Evolutionary conservation across 257 asterid genomes (phyloP).

Genomic region (Paraleonurus japonicus): DNA sequence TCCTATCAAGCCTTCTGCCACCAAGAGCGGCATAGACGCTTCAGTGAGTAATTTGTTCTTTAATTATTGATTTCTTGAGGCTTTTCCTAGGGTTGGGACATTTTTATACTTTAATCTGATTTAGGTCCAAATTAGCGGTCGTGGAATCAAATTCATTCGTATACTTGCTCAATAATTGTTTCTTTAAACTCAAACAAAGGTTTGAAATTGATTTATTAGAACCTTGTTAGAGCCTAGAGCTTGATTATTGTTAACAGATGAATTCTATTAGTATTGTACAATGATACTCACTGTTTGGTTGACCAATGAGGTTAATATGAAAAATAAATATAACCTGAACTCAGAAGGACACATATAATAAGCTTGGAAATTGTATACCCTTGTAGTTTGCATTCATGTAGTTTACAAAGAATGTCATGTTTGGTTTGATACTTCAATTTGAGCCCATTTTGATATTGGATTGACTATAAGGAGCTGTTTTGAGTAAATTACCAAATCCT

Average conservation of each 20-base stretch:
- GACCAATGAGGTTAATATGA: not conserved
- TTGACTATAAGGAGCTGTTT: not conserved
- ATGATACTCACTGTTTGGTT: slow-evolving; percentile 5
- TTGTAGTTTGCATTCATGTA: slow-evolving; percentile 1
- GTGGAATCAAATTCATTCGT: not conserved
- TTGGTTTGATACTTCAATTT: not conserved
- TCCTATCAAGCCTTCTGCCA: slow-evolving; percentile 67
- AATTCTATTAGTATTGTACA: not conserved
- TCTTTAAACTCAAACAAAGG: not conserved
- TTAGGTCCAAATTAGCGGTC: not conserved
- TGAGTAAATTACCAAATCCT: not conserved
- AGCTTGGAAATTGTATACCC: not conserved
- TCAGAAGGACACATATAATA: not conserved
- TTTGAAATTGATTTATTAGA: slow-evolving; percentile 12
- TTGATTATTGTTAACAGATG: not conserved
- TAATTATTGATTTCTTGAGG: not conserved
- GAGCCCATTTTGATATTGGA: not conserved
- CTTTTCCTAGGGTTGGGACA: slow-evolving; percentile 15
- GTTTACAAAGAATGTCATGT: not conserved
- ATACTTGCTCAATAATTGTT: not conserved
- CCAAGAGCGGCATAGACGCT: slow-evolving; percentile 35
- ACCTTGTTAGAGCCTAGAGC: slow-evolving; percentile 3
- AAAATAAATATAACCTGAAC: not conserved
- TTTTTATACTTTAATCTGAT: not conserved
- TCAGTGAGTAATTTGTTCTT: slow-evolving; percentile 55